phyloP scores from a whole-genome alignment of 192 early-diverging fungal species.

The Chytriomyces confervae region DNA sequence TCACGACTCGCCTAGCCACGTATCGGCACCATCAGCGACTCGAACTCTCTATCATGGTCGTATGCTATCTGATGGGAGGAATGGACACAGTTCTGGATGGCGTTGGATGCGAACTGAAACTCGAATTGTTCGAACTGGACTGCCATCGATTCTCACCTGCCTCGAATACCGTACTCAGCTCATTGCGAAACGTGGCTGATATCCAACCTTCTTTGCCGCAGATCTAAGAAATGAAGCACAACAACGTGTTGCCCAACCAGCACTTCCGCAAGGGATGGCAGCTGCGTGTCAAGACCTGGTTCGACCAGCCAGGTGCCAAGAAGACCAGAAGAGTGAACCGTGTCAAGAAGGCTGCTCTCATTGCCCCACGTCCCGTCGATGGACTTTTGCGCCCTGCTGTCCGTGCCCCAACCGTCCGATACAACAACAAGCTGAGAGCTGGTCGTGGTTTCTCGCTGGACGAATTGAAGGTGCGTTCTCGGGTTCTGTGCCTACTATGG shows the following conservation, averaged over 20 bases:
- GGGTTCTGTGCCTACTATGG: background rate
- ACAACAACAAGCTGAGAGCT: slow-evolving; percentile 96
- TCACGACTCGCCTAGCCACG: no score
- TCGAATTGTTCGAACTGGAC: no score
- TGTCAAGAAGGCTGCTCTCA: slow-evolving; percentile 91
- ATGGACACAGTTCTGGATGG: no score
- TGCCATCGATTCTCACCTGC: no score
- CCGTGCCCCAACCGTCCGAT: slow-evolving; percentile 93
- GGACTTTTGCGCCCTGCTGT: slow-evolving; percentile 95
- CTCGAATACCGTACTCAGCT: no score
- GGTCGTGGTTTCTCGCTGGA: slow-evolving; percentile 98
- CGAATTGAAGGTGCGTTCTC: slow-evolving; percentile 84
- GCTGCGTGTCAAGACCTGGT: slow-evolving; percentile 95
- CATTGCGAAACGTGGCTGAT: no score
- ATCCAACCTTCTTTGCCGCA: no score
- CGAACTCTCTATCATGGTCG: no score
- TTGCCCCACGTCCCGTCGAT: slow-evolving; percentile 97
- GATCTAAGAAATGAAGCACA: slow-evolving; percentile 56
- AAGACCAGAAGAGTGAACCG: slow-evolving; percentile 85
- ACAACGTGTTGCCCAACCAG: slow-evolving; percentile 90
- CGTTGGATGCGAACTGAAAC: no score
- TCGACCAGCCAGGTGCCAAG: slow-evolving; percentile 97
- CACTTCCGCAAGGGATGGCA: slow-evolving; percentile 99
- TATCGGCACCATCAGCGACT: no score
- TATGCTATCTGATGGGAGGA: no score